Conservation (phyloP, 768 basidiomycete species). For the Tricholoma bakamatsutake region DNA sequence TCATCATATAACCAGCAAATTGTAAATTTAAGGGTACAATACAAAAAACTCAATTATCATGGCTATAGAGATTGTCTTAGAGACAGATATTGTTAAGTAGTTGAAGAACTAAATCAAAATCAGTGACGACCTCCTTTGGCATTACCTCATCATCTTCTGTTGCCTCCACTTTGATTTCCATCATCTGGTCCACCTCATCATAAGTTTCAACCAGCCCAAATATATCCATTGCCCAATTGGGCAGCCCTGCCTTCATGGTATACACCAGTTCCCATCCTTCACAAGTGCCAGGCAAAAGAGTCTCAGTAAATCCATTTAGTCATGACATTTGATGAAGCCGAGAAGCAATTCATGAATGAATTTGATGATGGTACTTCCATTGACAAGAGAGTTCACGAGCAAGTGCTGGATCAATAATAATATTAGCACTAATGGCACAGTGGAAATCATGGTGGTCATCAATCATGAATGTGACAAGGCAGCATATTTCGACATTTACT, state of each 20-base stretch:
- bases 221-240: not conserved
- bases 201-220: not conserved
- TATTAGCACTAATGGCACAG: not conserved
- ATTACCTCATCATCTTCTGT: not conserved
- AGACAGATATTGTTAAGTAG: not conserved
- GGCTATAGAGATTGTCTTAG: not conserved
- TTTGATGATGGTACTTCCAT: not conserved
- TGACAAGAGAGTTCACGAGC: not conserved
- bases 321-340: not conserved
- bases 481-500: not conserved
- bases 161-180: not conserved
- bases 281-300: not conserved
- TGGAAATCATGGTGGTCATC: not conserved
- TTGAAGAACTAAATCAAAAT: not conserved
- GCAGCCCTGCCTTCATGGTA: not conserved
- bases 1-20: not conserved
- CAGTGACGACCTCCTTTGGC: not conserved
- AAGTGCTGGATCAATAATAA: not conserved
- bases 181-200: not conserved
- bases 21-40: not conserved
- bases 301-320: not conserved
- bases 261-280: not conserved
- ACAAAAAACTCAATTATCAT: not conserved
- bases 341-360: not conserved
- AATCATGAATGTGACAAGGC: no score